phyloP scores from a whole-genome alignment of 1,284 basidiomycete genomes.

The Ceratobasidium theobromae region DNA sequence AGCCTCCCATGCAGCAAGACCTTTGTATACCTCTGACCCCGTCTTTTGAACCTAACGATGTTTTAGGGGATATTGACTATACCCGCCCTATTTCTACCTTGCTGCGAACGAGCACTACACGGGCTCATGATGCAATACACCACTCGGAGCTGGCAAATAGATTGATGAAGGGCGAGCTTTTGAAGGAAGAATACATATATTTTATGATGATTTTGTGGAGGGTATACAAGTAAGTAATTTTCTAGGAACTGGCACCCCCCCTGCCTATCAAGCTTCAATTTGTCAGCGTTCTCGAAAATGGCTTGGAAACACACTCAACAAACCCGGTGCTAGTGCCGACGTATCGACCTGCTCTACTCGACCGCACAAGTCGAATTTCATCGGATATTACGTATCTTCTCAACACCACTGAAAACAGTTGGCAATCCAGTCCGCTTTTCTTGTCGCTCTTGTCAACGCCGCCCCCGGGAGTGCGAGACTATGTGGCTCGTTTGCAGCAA shows the following conservation, averaged over 20 bases:
- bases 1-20: slow-evolving; percentile 1
- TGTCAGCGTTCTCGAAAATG: slow-evolving; percentile 66
- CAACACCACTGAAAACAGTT: slow-evolving; percentile 52
- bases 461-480: slow-evolving; percentile 56
- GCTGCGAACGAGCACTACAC: slow-evolving; percentile 58
- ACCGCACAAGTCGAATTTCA: slow-evolving; percentile 59
- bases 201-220: slow-evolving; percentile 78
- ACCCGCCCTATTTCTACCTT: slow-evolving; percentile 44
- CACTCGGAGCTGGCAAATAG: slow-evolving; percentile 61
- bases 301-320: slow-evolving; percentile 60
- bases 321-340: slow-evolving; percentile 66
- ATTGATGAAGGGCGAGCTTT: slow-evolving; percentile 61
- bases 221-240: slow-evolving; percentile 66
- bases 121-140: slow-evolving; percentile 64
- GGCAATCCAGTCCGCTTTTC: slow-evolving; percentile 60
- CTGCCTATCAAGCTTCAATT: neutral
- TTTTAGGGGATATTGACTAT: neutral
- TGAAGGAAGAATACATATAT: slow-evolving; percentile 64
- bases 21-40: neutral
- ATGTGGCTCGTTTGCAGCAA: slow-evolving; percentile 53
- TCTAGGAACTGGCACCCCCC: neutral
- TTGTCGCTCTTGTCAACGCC: slow-evolving; percentile 48
- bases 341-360: slow-evolving; percentile 69
- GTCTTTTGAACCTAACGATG: slow-evolving; percentile 27
- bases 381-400: slow-evolving; percentile 73